A percentile compares a stretch with the other conserved stretches of the same genome.
phyloP scores from a whole-genome alignment of 1,284 basidiomycete species.

The Inonotus obliquus region DNA sequence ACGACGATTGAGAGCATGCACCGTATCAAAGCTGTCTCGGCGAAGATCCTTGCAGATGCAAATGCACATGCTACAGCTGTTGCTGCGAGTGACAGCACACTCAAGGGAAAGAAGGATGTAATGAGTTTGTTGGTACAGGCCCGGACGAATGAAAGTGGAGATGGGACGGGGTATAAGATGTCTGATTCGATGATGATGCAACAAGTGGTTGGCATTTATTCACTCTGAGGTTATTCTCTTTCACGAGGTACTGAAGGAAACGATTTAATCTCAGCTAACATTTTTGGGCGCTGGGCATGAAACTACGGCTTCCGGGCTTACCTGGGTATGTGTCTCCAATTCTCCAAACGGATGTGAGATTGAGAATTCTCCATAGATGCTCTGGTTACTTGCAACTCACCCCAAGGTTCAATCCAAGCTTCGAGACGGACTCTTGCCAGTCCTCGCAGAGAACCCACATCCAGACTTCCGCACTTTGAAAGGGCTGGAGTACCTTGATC shows the following conservation, averaged over 20 bases:
- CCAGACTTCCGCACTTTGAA: slow-evolving; percentile 44
- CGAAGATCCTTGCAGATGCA: slow-evolving; percentile 37
- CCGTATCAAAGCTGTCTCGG: slow-evolving; percentile 37
- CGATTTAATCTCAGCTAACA: no score
- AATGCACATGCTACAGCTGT: slow-evolving; percentile 32
- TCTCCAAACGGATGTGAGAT: neutral
- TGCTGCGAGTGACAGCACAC: slow-evolving; percentile 28
- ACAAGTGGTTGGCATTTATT: slow-evolving; percentile 36
- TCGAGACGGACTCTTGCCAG: slow-evolving; percentile 38
- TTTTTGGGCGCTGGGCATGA: slow-evolving; percentile 50
- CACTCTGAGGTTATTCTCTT: neutral
- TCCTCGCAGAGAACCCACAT: slow-evolving; percentile 32
- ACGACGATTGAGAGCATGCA: slow-evolving; percentile 38
- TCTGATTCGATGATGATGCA: slow-evolving; percentile 45
- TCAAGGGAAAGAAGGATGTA: slow-evolving; percentile 42
- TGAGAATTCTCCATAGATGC: slow-evolving; percentile 25
- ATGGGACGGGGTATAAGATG: slow-evolving; percentile 33
- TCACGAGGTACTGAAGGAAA: no score
- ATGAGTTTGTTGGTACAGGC: slow-evolving; percentile 46
- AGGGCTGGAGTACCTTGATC: slow-evolving; percentile 42
- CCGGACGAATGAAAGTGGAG: slow-evolving; percentile 30
- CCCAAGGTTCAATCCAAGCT: slow-evolving; percentile 36
- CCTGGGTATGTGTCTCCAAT: slow-evolving; percentile 34
- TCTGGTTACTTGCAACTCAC: slow-evolving; percentile 36
- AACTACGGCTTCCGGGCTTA: slow-evolving; percentile 44